Evolutionary conservation across 1,139 yeast genomes (phyloP), one percentile per base, ranked within the genome.

Genomic region (Zygoascus meyerae): DNA sequence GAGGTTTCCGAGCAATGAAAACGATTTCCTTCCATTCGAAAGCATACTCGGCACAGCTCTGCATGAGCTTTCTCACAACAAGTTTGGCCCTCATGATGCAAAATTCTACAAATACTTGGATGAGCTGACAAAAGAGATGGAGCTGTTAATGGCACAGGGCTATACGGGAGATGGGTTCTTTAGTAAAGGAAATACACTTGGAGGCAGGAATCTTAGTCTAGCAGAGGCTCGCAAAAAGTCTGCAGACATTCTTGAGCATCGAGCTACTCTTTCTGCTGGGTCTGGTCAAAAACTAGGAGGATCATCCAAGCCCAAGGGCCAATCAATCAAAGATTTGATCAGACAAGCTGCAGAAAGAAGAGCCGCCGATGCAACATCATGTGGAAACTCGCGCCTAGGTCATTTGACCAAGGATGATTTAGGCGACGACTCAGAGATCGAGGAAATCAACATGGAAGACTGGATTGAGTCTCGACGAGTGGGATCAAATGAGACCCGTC

Each of bases 1-100:
- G 41, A 69, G 97, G 48, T 75, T 75, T 38, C 77, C 79, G 16
- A 64, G 70, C 18, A 77, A 83, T 59, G 77, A 76, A 34, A 59
- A 68, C 29, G 68, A 66, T 65, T 89, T 90, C 60, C 65, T 80
- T 21, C 83, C 90, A 0, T 68, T 83, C 64, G 78, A 81, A 11
- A 82, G 80, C 46, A 67, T 89, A 2, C 61, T 90, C 12, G 95
- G 90, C 0, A 87, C 96, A 0, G 77, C 89, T 78, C 69, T 92
- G 9, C 98, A 92, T 63, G 98, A 92, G 62, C 69, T 92, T 40
- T 78, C 89, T 1, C 98, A 92, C 61, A 90, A 87, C 62, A 61
- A 73, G 28, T 70, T 70, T 58, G 96, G 96, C 0, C 83, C 95
- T 0, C 98, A 92, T 61, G 84, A 92, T 65, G 77, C 70, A 15